A percentile compares a stretch with the other conserved stretches of the same genome.
These are phyloP conservation scores for Gossypium aridum DNA, from an alignment of 441 rosid genomes.

Conservation along the genomic window DNA sequence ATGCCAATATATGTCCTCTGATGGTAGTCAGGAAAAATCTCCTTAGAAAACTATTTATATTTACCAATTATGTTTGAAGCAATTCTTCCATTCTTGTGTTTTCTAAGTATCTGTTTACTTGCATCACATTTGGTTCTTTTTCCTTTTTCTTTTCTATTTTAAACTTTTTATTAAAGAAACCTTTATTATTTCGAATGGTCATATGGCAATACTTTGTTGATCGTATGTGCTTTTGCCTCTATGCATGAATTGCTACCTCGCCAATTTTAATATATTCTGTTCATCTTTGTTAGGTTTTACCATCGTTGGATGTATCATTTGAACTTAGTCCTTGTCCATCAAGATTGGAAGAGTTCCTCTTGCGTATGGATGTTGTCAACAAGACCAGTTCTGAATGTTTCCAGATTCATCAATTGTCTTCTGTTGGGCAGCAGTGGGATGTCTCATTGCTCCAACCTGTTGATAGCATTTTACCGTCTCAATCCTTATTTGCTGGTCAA, in stretches of 20 bases:
- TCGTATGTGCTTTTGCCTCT: background rate
- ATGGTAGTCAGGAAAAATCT: background rate
- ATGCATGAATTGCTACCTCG: background rate
- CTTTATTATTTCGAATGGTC: background rate
- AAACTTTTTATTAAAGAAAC: background rate
- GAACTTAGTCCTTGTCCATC: conserved; percentile 81
- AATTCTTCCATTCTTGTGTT: background rate
- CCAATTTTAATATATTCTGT: conserved; percentile 13
- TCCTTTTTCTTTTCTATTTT: background rate
- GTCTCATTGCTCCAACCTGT: conserved; percentile 74
- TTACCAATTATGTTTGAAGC: conserved; percentile 1
- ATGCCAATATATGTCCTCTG: background rate
- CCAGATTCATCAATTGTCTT: conserved; percentile 74
- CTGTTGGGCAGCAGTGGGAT: conserved; percentile 79
- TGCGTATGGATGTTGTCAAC: conserved; percentile 84
- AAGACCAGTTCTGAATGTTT: conserved; percentile 59
- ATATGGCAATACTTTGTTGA: background rate
- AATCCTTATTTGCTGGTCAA: conserved; percentile 68
- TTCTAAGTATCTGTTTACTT: background rate
- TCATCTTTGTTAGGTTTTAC: conserved; percentile 52
- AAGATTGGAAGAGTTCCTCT: conserved; percentile 77
- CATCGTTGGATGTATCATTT: conserved; percentile 78
- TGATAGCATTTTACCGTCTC: conserved; percentile 58
- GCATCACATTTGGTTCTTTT: background rate
- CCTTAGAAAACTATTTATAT: background rate